Percentiles rank a stretch among this genome's conserved stretches.
These are phyloP conservation scores for Coniochaeta pulveracea DNA, from an alignment of 2,329 filamentous ascomycete species.

Conservation along the genomic window DNA sequence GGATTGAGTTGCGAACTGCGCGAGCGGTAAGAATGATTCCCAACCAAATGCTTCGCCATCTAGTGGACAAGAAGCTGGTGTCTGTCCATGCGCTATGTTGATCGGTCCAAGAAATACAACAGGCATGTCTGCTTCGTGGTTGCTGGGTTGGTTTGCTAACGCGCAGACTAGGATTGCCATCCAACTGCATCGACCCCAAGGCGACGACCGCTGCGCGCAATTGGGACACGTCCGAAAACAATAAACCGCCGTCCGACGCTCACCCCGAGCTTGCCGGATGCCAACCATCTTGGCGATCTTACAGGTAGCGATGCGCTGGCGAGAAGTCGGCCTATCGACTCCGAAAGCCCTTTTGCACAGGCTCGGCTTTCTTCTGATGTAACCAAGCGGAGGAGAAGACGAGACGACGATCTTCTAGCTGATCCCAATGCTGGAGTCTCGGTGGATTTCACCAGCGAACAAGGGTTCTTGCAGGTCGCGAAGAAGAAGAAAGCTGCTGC, in stretches of 20 bases:
- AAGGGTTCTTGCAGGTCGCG: constrained; percentile 41
- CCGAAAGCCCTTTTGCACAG: constrained; percentile 12
- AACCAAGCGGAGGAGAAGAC: constrained; percentile 8
- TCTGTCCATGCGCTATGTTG: neutral
- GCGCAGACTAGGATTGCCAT: neutral
- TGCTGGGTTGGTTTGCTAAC: neutral
- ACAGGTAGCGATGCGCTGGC: constrained; percentile 20
- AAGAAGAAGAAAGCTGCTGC: constrained; percentile 42
- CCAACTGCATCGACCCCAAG: too few relatives aligned
- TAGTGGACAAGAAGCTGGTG: neutral
- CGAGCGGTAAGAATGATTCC: constrained; percentile 17
- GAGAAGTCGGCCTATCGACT: constrained; percentile 12
- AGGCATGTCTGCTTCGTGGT: neutral
- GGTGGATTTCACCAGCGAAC: constrained; percentile 46
- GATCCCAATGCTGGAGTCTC: constrained; percentile 32
- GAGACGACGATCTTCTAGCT: constrained; percentile 25
- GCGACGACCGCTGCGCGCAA: too few relatives aligned
- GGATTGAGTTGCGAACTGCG: constrained; percentile 20
- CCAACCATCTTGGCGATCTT: constrained; percentile 14
- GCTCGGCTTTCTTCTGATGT: constrained; percentile 7
- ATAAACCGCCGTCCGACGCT: constrained; percentile 13
- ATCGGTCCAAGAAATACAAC: too few relatives aligned
- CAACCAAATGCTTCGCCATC: neutral
- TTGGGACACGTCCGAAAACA: constrained; percentile 17
- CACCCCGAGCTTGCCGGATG: constrained; percentile 5